These are phyloP conservation scores for Zelonia costaricensis DNA, from an alignment of 208 protist species.

Conservation along the genomic window DNA sequence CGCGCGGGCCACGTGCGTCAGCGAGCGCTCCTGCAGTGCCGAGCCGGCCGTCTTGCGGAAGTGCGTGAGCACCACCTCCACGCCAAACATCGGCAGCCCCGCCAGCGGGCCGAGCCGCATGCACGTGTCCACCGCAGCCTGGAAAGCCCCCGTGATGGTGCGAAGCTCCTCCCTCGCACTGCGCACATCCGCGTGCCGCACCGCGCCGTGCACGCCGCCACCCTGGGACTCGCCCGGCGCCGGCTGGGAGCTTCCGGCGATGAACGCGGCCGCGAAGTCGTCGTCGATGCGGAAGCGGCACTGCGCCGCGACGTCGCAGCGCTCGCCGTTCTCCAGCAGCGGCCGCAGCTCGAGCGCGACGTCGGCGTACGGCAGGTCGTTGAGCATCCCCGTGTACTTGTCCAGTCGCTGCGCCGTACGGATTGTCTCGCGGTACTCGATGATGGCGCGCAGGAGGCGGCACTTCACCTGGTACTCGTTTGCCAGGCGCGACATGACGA, in stretches of 20 bases:
- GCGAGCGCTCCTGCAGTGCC: conserved; percentile 41
- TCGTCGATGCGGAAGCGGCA: conserved; percentile 58
- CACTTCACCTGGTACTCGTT: conserved; percentile 92
- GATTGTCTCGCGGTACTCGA: conserved; percentile 87
- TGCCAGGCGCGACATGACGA: conserved; percentile 93
- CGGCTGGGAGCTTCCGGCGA: neutral
- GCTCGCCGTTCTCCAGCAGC: conserved; percentile 37
- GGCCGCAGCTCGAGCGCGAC: conserved; percentile 54
- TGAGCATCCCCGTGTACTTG: conserved; percentile 33
- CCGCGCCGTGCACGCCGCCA: conserved; percentile 9
- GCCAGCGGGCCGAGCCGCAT: conserved; percentile 64
- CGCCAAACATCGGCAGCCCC: conserved; percentile 74
- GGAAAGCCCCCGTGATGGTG: conserved; percentile 34
- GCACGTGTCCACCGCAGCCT: conserved; percentile 51
- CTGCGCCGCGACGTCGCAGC: conserved; percentile 10
- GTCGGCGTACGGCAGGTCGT: conserved; percentile 75
- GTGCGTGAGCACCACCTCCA: conserved; percentile 57
- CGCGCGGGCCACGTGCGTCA: conserved; percentile 52
- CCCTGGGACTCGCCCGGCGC: neutral
- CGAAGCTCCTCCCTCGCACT: conserved; percentile 57
- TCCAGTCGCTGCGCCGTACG: conserved; percentile 17
- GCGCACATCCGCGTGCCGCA: conserved; percentile 29
- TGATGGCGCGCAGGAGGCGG: conserved; percentile 81
- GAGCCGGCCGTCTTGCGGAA: conserved; percentile 57
- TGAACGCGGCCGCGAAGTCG: conserved; percentile 39